Evolutionary conservation across 768 basidiomycete genomes (phyloP).

Genomic region (Auricularia auricula-judae): DNA sequence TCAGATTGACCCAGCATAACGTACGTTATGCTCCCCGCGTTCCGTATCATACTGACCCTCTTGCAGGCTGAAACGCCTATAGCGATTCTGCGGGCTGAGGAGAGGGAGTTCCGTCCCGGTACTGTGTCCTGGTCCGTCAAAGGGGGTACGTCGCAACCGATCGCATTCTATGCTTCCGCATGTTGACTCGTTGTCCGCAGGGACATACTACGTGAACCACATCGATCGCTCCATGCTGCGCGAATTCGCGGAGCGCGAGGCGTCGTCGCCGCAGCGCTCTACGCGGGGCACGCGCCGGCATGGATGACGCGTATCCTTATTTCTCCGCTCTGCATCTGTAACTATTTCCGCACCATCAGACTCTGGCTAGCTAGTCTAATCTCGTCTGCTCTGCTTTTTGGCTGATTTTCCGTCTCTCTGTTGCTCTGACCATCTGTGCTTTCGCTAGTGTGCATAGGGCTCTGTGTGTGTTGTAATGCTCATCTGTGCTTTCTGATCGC

Average conservation of each 20-base stretch:
- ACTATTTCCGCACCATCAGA: too few relatives aligned
- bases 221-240: slow-evolving; percentile 41
- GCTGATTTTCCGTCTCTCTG: too few relatives aligned
- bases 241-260: slow-evolving; percentile 1
- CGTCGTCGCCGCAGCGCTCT: not conserved
- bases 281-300: not conserved
- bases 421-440: too few relatives aligned
- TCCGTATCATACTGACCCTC: slow-evolving; percentile 3
- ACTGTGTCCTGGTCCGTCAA: slow-evolving; percentile 68
- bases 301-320: not conserved
- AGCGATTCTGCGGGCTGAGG: slow-evolving; percentile 70
- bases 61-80: slow-evolving; percentile 31
- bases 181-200: slow-evolving; percentile 27
- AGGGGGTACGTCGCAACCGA: slow-evolving; percentile 5
- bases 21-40: slow-evolving; percentile 26
- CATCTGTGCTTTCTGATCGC: too few relatives aligned
- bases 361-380: too few relatives aligned
- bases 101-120: slow-evolving; percentile 55
- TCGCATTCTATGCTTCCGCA: not conserved
- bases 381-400: too few relatives aligned
- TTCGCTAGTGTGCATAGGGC: too few relatives aligned
- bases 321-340: too few relatives aligned
- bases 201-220: slow-evolving; percentile 64
- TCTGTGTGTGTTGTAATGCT: too few relatives aligned
- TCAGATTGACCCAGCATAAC: slow-evolving; percentile 76